phyloP scores from a whole-genome alignment of 495 filamentous ascomycete genomes.

The Collariella sp. region DNA sequence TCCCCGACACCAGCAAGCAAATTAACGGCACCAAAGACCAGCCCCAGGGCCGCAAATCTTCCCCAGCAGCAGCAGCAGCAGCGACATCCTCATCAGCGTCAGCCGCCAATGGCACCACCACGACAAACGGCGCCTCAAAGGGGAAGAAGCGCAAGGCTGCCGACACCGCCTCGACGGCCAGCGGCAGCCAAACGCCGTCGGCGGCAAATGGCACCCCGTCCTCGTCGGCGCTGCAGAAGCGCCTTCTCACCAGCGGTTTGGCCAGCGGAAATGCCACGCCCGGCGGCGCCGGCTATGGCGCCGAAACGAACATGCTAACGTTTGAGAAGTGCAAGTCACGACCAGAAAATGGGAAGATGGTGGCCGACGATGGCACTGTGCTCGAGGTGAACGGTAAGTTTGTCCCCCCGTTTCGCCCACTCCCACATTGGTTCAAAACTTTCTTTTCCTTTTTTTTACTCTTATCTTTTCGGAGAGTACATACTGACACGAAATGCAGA shows the following conservation, averaged over 20 bases:
- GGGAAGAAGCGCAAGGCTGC: constrained; percentile 72
- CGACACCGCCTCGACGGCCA: constrained; percentile 29
- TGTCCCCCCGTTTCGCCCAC: not conserved
- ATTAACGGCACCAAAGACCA: constrained; percentile 25
- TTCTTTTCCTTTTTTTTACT: constrained; percentile 4
- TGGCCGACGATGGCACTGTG: constrained; percentile 83
- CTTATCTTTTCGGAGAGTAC: not conserved
- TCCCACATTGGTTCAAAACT: not conserved
- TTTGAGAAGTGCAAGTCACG: constrained; percentile 64
- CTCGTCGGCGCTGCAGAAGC: constrained; percentile 28
- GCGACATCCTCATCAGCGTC: constrained; percentile 12
- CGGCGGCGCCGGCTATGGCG: constrained; percentile 27
- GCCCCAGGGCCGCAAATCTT: constrained; percentile 8
- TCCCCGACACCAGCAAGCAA: constrained; percentile 27
- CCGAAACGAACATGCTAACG: constrained; percentile 70
- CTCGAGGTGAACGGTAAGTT: constrained; percentile 77
- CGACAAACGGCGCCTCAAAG: constrained; percentile 30
- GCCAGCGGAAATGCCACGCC: constrained; percentile 21
- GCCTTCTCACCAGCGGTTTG: constrained; percentile 36
- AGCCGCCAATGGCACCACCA: constrained; percentile 42
- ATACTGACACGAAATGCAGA: constrained; percentile 53
- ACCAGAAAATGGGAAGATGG: constrained; percentile 69
- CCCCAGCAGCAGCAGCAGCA: constrained; percentile 5
- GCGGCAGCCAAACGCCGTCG: constrained; percentile 43
- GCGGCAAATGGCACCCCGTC: constrained; percentile 25